phyloP scores from a whole-genome alignment of 768 basidiomycete species.

The Pleurotus giganteus region DNA sequence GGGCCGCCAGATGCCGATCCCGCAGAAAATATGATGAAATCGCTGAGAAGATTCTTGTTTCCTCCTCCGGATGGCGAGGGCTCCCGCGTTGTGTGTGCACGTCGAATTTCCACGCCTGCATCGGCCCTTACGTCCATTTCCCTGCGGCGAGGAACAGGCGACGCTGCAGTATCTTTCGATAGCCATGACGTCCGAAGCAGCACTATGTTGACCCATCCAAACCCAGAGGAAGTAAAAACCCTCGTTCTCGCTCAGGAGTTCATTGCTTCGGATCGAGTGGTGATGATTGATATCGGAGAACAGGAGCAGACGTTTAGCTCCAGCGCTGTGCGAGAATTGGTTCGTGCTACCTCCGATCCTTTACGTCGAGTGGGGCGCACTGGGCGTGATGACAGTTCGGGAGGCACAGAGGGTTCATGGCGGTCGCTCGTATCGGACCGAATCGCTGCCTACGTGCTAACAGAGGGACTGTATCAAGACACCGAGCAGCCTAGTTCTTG shows the following conservation, averaged over 20 bases:
- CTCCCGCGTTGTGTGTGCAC: constrained; percentile 65
- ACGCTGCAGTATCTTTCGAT: background rate
- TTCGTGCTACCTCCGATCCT: constrained; percentile 18
- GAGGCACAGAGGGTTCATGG: constrained; percentile 37
- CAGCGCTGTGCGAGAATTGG: constrained; percentile 55
- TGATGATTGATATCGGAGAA: constrained; percentile 60
- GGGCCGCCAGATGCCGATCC: constrained; percentile 20
- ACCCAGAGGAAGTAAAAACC: constrained; percentile 12
- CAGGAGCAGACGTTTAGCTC: constrained; percentile 64
- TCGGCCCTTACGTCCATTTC: background rate
- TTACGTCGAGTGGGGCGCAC: background rate
- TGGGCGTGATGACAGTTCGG: constrained; percentile 11
- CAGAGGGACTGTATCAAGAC: constrained; percentile 42
- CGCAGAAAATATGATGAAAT: constrained; percentile 47
- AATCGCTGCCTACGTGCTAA: constrained; percentile 51
- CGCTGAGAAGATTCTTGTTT: constrained; percentile 60
- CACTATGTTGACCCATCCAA: background rate
- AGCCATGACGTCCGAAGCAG: background rate
- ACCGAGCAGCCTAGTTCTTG: background rate
- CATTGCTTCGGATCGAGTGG: constrained; percentile 48
- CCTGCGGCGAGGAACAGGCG: background rate
- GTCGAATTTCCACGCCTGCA: constrained; percentile 31
- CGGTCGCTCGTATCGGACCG: constrained; percentile 39
- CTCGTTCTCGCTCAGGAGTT: constrained; percentile 44
- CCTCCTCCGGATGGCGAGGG: constrained; percentile 41